phyloP scores from a whole-genome alignment of 1,284 basidiomycete species.

The Cutaneotrichosporon sp. region DNA sequence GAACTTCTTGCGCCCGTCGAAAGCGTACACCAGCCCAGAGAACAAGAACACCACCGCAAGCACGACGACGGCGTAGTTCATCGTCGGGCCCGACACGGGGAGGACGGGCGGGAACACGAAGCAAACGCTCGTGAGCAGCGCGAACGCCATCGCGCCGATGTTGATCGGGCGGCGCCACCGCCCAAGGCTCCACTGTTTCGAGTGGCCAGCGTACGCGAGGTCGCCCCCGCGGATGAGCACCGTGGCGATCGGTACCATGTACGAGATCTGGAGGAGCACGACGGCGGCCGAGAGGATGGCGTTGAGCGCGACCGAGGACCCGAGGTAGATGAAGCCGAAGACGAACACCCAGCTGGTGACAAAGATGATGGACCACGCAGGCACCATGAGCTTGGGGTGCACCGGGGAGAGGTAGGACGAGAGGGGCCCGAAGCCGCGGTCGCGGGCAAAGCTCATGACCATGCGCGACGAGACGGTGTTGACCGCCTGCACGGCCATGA shows the following conservation, averaged over 20 bases:
- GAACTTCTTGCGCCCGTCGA: slow-evolving; percentile 50
- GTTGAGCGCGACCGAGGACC: slow-evolving; percentile 33
- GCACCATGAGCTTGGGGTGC: slow-evolving; percentile 57
- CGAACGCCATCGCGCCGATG: slow-evolving; percentile 50
- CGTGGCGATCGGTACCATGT: slow-evolving; percentile 50
- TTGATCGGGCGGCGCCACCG: slow-evolving; percentile 49
- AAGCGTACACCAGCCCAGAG: slow-evolving; percentile 44
- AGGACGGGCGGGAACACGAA: slow-evolving; percentile 58
- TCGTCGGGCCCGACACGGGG: slow-evolving; percentile 49
- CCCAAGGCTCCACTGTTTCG: slow-evolving; percentile 45
- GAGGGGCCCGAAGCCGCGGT: slow-evolving; percentile 63
- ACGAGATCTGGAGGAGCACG: slow-evolving; percentile 32
- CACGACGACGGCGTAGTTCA: slow-evolving; percentile 56
- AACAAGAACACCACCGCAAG: slow-evolving; percentile 41
- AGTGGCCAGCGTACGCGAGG: slow-evolving; percentile 44
- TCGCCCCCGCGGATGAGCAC: slow-evolving; percentile 52
- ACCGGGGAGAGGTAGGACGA: slow-evolving; percentile 59
- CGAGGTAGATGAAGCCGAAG: slow-evolving; percentile 44
- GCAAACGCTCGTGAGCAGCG: slow-evolving; percentile 55
- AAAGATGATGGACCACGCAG: slow-evolving; percentile 62
- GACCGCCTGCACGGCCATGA: slow-evolving; percentile 53
- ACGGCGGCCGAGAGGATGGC: slow-evolving; percentile 40
- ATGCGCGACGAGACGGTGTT: slow-evolving; percentile 66
- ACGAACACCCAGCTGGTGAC: slow-evolving; percentile 51
- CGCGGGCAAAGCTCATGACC: slow-evolving; percentile 68